These are phyloP conservation scores for Papiliotrema nemorosa DNA, from an alignment of 1,284 basidiomycete species.

Conservation along the genomic window DNA sequence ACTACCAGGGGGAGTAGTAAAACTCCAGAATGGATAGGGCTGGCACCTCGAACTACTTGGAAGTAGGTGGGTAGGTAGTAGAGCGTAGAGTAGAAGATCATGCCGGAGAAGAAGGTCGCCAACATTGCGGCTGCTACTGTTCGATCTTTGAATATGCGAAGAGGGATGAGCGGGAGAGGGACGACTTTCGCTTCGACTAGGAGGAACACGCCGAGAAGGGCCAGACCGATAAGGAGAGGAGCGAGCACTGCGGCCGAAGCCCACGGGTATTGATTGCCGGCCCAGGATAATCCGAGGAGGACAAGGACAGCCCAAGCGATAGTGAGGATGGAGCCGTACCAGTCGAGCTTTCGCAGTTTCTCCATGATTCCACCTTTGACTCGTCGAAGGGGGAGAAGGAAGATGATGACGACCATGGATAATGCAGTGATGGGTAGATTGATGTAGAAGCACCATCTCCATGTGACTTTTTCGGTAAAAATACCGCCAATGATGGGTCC, in stretches of 20 bases:
- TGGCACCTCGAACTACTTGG: constrained; percentile 64
- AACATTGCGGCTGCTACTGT: constrained; percentile 68
- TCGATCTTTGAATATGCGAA: constrained; percentile 67
- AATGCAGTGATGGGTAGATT: constrained; percentile 60
- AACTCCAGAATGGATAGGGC: constrained; percentile 60
- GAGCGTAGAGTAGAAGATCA: constrained; percentile 36
- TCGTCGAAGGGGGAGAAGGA: constrained; percentile 63
- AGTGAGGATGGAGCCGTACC: constrained; percentile 59
- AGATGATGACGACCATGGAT: constrained; percentile 57
- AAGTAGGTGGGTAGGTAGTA: constrained; percentile 68
- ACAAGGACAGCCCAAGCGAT: constrained; percentile 62
- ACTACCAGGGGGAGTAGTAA: constrained; percentile 64
- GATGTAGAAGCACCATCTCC: constrained; percentile 60
- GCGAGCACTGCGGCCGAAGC: constrained; percentile 61
- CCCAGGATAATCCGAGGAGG: constrained; percentile 71
- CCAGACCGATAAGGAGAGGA: constrained; percentile 58
- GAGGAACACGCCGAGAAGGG: constrained; percentile 60
- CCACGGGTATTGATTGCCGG: constrained; percentile 67
- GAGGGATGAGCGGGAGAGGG: constrained; percentile 64
- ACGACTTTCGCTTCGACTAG: constrained; percentile 70
- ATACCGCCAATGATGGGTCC: constrained; percentile 49
- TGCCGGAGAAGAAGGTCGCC: constrained; percentile 63
- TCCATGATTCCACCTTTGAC: constrained; percentile 59
- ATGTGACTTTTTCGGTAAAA: constrained; percentile 49
- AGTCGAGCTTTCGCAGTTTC: constrained; percentile 68